These are phyloP conservation scores for Populus hybrid DNA, from an alignment of 441 rosid genomes.

Conservation along the genomic window DNA sequence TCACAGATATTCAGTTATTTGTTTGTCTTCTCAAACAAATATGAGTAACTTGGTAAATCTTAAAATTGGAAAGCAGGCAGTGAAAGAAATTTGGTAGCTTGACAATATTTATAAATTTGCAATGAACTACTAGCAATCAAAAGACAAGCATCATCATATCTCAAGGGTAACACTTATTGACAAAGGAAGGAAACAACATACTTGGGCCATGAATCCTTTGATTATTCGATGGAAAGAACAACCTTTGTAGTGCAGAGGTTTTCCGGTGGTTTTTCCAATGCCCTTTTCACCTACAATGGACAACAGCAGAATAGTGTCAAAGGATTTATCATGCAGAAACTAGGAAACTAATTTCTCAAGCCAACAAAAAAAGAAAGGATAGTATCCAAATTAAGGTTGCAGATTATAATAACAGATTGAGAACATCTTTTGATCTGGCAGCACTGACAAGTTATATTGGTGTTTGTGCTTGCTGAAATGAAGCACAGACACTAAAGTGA, in stretches of 20 bases:
- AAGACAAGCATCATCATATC: background rate
- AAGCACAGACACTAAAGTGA: background rate
- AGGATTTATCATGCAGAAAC: conserved; percentile 6
- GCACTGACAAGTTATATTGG: background rate
- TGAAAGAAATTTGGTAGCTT: background rate
- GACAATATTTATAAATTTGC: background rate
- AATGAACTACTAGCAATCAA: background rate
- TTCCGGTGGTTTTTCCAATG: conserved; percentile 71
- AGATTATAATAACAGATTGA: too few relatives aligned
- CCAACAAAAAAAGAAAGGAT: too few relatives aligned
- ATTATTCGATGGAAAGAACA: conserved; percentile 82
- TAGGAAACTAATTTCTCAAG: too few relatives aligned
- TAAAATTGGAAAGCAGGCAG: background rate
- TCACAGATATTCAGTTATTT: background rate
- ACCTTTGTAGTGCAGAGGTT: conserved; percentile 87
- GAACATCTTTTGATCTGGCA: too few relatives aligned
- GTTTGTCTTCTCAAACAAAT: background rate
- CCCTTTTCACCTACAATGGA: conserved; percentile 76
- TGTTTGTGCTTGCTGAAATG: background rate
- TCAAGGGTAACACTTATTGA: conserved; percentile 2
- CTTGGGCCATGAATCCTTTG: conserved; percentile 97
- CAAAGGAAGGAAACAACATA: conserved; percentile 30
- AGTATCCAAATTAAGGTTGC: too few relatives aligned
- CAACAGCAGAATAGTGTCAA: conserved; percentile 1
- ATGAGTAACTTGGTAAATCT: background rate